Percentiles rank a stretch among this genome's conserved stretches.
Conservation (phyloP, 1,284 basidiomycete species). For the Puccinia sorghi region DNA sequence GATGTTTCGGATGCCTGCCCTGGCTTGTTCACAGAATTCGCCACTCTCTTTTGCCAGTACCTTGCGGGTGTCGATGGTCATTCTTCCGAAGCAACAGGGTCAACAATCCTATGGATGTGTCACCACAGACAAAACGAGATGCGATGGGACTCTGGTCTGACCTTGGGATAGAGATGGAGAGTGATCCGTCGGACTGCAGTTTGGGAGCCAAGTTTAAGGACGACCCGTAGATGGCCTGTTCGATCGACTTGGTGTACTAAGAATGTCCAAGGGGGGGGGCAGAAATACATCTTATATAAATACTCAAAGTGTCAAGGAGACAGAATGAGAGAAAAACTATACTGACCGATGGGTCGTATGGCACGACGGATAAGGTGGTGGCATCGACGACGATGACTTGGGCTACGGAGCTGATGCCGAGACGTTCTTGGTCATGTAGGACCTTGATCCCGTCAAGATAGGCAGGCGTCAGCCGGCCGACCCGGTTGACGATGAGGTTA, state of each 20-base stretch:
- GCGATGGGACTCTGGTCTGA: not conserved
- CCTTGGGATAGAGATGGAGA: constrained; percentile 29
- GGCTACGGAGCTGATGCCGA: not conserved
- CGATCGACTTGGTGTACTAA: constrained; percentile 25
- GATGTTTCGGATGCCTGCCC: constrained; percentile 18
- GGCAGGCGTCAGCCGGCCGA: constrained; percentile 26
- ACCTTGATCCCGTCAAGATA: constrained; percentile 39
- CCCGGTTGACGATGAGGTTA: constrained; percentile 27
- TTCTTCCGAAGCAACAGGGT: not conserved
- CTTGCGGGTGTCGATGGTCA: constrained; percentile 15
- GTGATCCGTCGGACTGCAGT: constrained; percentile 29
- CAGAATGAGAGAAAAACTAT: no score
- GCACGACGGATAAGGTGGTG: constrained; percentile 17
- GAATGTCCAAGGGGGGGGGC: not conserved
- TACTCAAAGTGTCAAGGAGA: not conserved
- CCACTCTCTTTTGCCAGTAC: constrained; percentile 21
- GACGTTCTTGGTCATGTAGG: constrained; percentile 9
- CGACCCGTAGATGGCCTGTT: constrained; percentile 32
- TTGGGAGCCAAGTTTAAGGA: constrained; percentile 26
- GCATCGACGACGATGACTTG: constrained; percentile 24
- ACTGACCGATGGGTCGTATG: constrained; percentile 33
- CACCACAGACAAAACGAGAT: no score
- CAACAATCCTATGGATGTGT: not conserved
- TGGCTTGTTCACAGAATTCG: constrained; percentile 35
- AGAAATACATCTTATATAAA: not conserved